Base-by-base conservation (phyloP, 345 rosid species). In the Capsella bursapastoris region DNA sequence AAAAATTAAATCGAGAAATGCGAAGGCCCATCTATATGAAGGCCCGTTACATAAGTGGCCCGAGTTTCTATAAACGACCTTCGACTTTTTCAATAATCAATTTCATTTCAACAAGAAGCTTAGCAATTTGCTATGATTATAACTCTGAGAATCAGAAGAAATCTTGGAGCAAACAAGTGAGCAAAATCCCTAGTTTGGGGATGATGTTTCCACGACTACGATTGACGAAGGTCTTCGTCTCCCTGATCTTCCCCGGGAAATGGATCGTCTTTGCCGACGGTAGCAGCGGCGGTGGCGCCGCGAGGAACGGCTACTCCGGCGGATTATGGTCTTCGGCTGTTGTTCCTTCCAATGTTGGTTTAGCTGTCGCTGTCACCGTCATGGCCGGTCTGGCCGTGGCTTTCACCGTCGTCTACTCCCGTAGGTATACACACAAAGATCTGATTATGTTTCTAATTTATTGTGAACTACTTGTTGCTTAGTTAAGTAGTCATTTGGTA, bases 381-480 rank as follows among this genome's bases (percentile, higher is more conserved):
- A 81, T 88, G 89, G 92, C 89, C 61, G 91, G 91, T 57, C 74
- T 90, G 71, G 90, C 93, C 82, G 83, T 88, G 76, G 82, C 86
- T 73, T 82, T 84, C 78, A 85, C 91, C 76, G 64, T 85, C 82
- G 75, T 82, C 78, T 88, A 81, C 81, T 85, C 88, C 49, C 85
- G 83, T 79, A 84, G 93, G 89, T 88, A 83, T 73, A 68, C 12
- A 2, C 52, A 57, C 37, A 32, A 62, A 66, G 55, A 73, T 76
- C 75, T 73, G 57, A 57, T 44, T 15, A 38, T 64, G 62, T 13
- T 22, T 77, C 50, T 71, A 28, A 56, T 68, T 10, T 25, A 37
- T 41, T 70, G 49, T 66, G 47, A 64, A 31, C 58, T 55, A 45
- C 56, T 52, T 16, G 11, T 22, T 57, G 78, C 18, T 50, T 67